Conservation (phyloP, 495 filamentous ascomycete species). For the Aspergillus baeticus region DNA sequence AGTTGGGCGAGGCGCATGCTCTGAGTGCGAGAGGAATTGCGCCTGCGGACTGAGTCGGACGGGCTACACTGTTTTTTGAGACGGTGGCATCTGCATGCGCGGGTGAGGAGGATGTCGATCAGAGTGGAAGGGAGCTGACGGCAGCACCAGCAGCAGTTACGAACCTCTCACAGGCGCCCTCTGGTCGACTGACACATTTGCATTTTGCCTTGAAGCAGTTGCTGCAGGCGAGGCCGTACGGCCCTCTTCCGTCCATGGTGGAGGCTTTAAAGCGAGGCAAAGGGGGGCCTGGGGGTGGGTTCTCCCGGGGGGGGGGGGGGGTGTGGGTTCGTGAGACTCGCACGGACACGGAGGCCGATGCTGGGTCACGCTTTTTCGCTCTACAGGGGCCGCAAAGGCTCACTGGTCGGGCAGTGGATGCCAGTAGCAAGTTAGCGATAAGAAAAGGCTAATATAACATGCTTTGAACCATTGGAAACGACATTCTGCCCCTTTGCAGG, state of each 20-base stretch:
- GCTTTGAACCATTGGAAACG: too few relatives aligned
- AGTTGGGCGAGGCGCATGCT: slow-evolving; percentile 28
- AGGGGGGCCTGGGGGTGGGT: too few relatives aligned
- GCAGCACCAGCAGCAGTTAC: not conserved
- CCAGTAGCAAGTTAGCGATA: too few relatives aligned
- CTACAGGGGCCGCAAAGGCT: too few relatives aligned
- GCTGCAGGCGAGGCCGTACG: slow-evolving; percentile 35
- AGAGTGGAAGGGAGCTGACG: too few relatives aligned
- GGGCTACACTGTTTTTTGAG: slow-evolving; percentile 33
- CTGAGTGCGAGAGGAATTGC: slow-evolving; percentile 15
- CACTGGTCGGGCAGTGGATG: too few relatives aligned
- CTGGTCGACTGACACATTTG: slow-evolving; percentile 41
- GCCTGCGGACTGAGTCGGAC: slow-evolving; percentile 21
- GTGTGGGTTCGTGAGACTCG: too few relatives aligned
- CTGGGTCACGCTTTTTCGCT: too few relatives aligned
- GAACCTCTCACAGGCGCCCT: slow-evolving; percentile 39
- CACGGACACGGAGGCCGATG: too few relatives aligned
- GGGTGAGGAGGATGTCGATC: not conserved
- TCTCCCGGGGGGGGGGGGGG: too few relatives aligned
- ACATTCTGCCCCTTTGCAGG: too few relatives aligned
- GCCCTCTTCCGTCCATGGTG: slow-evolving; percentile 3
- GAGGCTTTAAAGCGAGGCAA: not conserved
- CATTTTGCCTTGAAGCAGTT: slow-evolving; percentile 54
- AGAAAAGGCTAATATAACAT: too few relatives aligned
- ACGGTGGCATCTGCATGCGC: slow-evolving; percentile 35